Conservation (phyloP, 768 basidiomycete species). For the Agrocybe chaxingu region DNA sequence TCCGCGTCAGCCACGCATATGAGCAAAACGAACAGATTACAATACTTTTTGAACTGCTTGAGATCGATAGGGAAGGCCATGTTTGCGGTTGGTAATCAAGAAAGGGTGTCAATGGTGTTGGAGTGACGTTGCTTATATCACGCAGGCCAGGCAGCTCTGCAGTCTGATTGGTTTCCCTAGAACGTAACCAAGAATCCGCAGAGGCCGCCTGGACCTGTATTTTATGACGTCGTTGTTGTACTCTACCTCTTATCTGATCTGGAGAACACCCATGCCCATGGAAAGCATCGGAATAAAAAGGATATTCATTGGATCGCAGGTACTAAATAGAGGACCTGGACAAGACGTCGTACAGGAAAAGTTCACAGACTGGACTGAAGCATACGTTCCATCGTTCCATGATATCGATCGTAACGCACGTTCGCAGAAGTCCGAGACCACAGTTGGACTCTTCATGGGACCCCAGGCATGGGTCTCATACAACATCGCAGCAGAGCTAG, state of each 20-base stretch:
- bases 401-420: too few relatives aligned
- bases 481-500: too few relatives aligned
- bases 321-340: constrained; percentile 4
- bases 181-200: too few relatives aligned
- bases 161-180: background rate
- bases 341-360: constrained; percentile 7
- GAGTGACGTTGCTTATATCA: background rate
- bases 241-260: background rate
- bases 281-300: background rate
- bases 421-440: too few relatives aligned
- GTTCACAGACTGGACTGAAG: background rate
- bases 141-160: background rate
- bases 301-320: constrained; percentile 10
- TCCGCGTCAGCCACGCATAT: constrained; percentile 6
- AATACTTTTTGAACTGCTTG: constrained; percentile 68
- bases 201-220: too few relatives aligned
- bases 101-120: background rate
- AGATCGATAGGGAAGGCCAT: constrained; percentile 74
- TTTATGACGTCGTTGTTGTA: background rate
- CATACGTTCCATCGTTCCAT: background rate
- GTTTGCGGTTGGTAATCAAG: constrained; percentile 21
- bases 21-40: background rate
- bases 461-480: too few relatives aligned
- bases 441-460: too few relatives aligned
- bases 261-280: background rate